Conservation (phyloP, 192 early-diverging fungal genomes). For the Geranomyces variabilis region DNA sequence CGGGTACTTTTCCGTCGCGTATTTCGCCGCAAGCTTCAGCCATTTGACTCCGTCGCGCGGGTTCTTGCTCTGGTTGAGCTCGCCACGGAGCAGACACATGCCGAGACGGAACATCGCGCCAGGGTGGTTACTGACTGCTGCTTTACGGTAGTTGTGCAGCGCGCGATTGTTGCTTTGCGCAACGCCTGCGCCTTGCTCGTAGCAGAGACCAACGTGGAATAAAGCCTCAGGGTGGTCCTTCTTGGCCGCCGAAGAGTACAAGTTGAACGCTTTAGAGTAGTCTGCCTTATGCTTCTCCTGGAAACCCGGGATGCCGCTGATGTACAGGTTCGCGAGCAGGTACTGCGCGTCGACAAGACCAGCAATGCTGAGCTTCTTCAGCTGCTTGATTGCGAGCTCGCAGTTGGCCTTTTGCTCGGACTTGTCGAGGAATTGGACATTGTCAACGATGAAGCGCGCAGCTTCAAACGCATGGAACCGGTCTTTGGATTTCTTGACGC, state of each 20-base stretch:
- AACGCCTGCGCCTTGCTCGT: slow-evolving; percentile 72
- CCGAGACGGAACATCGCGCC: slow-evolving; percentile 75
- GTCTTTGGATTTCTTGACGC: slow-evolving; percentile 24
- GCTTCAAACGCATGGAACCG: slow-evolving; percentile 31
- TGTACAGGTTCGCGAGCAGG: slow-evolving; percentile 69
- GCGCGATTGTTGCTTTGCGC: slow-evolving; percentile 62
- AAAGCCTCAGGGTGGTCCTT: slow-evolving; percentile 74
- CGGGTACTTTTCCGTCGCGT: slow-evolving; percentile 69
- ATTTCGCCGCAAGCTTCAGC: slow-evolving; percentile 76
- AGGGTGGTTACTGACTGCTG: slow-evolving; percentile 54
- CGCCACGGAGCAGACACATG: slow-evolving; percentile 73
- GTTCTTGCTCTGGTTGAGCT: slow-evolving; percentile 67
- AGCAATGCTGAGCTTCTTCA: slow-evolving; percentile 30
- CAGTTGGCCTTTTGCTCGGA: slow-evolving; percentile 29
- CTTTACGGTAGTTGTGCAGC: slow-evolving; percentile 72
- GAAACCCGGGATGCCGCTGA: slow-evolving; percentile 62
- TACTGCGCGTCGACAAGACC: slow-evolving; percentile 59
- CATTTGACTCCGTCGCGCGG: slow-evolving; percentile 81
- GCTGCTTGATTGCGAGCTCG: slow-evolving; percentile 31
- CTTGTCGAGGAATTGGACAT: slow-evolving; percentile 29
- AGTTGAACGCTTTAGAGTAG: slow-evolving; percentile 59
- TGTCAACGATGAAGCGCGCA: slow-evolving; percentile 37
- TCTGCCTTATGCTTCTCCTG: slow-evolving; percentile 67
- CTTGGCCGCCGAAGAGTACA: slow-evolving; percentile 74
- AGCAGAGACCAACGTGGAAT: slow-evolving; percentile 71